Evolutionary conservation across 2,329 filamentous ascomycete genomes (phyloP), one percentile per base, ranked within the genome.

Genomic region (Myriosclerotinia curreyana): DNA sequence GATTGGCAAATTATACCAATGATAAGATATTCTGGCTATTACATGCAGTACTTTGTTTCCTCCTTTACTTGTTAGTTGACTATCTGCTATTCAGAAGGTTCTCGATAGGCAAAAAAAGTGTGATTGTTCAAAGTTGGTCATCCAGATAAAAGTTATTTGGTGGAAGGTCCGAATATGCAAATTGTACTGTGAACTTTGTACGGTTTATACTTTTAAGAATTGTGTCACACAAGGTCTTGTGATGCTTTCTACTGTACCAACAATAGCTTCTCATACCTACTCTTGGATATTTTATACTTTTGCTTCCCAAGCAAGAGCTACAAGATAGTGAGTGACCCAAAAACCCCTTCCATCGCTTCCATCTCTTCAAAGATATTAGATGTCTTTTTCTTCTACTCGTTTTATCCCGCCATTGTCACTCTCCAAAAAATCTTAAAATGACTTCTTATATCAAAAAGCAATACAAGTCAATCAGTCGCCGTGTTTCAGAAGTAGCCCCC

Each of bases 141-240:
- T 22, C 42, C 2, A 7, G 8, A 28, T 2, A 42, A n/a, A 40
- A 42, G 8, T 6, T 42, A 20, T 1, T 17, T 36, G 2, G 22
- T 12, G 28, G 42, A 58, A 58, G 55, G 55, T 17, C 55, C 55
- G 28, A 48, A 48, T 58, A 22, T 22, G 42, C 28, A 46, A 17
- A n/a, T n/a, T 34, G 7, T 52, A 36, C 20, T 17, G 17, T 48
- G 14, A 34, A 12, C 12, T 58, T 12, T 11, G 36, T 58, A 36
- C 20, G 11, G 20, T 25, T 25, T 36, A 48, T 36, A 58, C 55
- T 36, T 48, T 46, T 1, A 36, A 14, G 14, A 36, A 28, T 14
- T 9, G 11, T n/a, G n/a, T 4, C n/a, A 60, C 46, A 40, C 44
- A 51, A 40, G 31, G 8, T 40, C 15, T n/a, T 6, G 46, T 51